Conservation (phyloP, 2,329 filamentous ascomycete genomes). For the Fusarium tricinctum region DNA sequence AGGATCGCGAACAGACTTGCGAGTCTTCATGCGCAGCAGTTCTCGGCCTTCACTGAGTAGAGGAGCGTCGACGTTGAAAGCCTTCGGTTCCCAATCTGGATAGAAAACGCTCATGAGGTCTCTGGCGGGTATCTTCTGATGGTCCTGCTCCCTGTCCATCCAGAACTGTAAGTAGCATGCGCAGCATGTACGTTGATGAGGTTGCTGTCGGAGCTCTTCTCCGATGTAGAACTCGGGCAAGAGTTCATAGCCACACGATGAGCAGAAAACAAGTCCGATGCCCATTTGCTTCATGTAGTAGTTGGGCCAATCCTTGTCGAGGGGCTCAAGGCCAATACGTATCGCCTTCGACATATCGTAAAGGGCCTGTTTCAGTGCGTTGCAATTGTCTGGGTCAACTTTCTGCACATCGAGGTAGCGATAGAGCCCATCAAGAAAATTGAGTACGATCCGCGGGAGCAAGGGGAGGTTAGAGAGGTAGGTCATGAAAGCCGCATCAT, state of each 20-base stretch:
- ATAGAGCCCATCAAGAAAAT: slow-evolving; percentile 54
- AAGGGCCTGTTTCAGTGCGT: slow-evolving; percentile 36
- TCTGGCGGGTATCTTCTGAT: slow-evolving; percentile 45
- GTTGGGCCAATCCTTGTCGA: slow-evolving; percentile 39
- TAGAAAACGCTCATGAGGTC: slow-evolving; percentile 45
- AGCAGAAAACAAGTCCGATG: slow-evolving; percentile 48
- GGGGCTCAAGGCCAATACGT: slow-evolving; percentile 44
- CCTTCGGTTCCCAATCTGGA: slow-evolving; percentile 42
- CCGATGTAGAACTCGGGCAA: slow-evolving; percentile 51
- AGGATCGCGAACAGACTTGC: slow-evolving; percentile 15
- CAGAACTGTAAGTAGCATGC: slow-evolving; percentile 50
- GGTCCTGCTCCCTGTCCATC: slow-evolving; percentile 52
- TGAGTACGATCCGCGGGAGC: slow-evolving; percentile 47
- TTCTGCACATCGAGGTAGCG: slow-evolving; percentile 48
- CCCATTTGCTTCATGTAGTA: slow-evolving; percentile 51
- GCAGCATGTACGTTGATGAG: slow-evolving; percentile 46
- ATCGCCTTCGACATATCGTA: slow-evolving; percentile 56
- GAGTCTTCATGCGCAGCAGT: slow-evolving; percentile 45
- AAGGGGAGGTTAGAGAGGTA: slow-evolving; percentile 52
- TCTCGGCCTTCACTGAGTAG: slow-evolving; percentile 32
- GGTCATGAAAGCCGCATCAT: slow-evolving; percentile 49
- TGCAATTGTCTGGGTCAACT: not conserved
- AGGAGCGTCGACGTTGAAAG: slow-evolving; percentile 54
- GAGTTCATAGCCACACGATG: slow-evolving; percentile 54
- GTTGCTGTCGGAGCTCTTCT: not conserved